These are phyloP conservation scores for Noccaea caerulescens DNA, from an alignment of 345 rosid genomes.

Conservation along the genomic window DNA sequence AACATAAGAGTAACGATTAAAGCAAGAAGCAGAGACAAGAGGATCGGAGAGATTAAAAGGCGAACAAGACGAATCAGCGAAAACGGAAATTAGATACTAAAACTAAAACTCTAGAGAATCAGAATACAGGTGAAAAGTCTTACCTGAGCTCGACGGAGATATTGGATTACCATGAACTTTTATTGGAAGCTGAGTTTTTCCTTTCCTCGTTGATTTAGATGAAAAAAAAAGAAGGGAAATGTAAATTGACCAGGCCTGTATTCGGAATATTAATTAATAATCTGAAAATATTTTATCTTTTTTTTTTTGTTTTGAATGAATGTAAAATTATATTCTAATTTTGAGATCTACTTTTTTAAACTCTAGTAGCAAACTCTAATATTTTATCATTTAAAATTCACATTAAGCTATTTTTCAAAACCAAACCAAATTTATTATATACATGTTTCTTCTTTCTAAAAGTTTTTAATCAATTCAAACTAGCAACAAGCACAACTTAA, in stretches of 20 bases:
- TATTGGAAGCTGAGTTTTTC: not conserved
- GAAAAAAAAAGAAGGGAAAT: not conserved
- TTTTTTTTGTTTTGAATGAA: too few relatives aligned
- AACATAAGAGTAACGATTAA: not conserved
- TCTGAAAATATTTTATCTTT: not conserved
- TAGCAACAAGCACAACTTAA: too few relatives aligned
- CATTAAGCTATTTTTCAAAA: too few relatives aligned
- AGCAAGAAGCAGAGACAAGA: constrained; percentile 9
- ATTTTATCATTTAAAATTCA: too few relatives aligned
- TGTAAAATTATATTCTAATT: too few relatives aligned
- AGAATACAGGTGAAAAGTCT: constrained; percentile 11
- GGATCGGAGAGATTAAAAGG: not conserved
- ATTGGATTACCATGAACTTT: constrained; percentile 17
- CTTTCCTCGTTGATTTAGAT: not conserved
- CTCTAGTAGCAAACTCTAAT: too few relatives aligned
- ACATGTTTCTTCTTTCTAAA: too few relatives aligned
- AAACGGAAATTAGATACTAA: not conserved
- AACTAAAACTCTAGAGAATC: not conserved
- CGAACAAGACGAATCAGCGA: not conserved
- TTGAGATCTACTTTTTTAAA: too few relatives aligned
- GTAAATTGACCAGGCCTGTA: not conserved
- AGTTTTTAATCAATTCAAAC: too few relatives aligned
- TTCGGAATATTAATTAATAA: not conserved
- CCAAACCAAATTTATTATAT: too few relatives aligned
- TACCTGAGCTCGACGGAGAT: constrained; percentile 37